Percentiles rank a stretch among this genome's conserved stretches.
phyloP scores from a whole-genome alignment of 306 rosid species.

The Sphenostylis stenocarpa region DNA sequence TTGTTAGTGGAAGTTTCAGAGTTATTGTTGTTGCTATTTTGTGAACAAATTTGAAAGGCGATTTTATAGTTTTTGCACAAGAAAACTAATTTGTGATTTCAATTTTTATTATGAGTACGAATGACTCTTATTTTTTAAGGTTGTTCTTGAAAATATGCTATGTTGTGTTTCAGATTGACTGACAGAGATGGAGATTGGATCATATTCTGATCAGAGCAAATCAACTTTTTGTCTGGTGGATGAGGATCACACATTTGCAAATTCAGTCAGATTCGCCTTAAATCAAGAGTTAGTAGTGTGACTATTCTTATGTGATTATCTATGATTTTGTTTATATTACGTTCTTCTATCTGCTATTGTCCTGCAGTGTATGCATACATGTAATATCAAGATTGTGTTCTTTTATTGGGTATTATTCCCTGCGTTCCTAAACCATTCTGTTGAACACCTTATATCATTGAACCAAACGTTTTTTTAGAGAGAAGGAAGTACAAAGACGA shows the following conservation, averaged over 20 bases:
- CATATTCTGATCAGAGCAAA: conserved; percentile 58
- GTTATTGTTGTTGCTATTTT: not conserved
- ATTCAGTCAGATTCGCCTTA: conserved; percentile 61
- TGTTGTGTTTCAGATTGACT: conserved; percentile 6
- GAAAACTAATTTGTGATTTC: not conserved
- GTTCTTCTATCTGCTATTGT: not conserved
- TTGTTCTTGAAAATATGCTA: not conserved
- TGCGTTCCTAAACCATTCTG: too few relatives aligned
- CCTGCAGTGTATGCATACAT: not conserved
- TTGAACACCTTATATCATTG: not conserved
- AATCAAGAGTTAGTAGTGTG: conserved; percentile 70
- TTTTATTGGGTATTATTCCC: not conserved
- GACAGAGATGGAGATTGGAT: conserved; percentile 58
- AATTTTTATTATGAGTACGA: not conserved
- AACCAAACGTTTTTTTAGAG: not conserved
- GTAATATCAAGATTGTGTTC: not conserved
- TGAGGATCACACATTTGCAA: conserved; percentile 80
- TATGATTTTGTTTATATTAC: not conserved
- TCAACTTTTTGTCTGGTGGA: conserved; percentile 70
- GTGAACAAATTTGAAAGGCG: too few relatives aligned
- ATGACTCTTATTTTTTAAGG: not conserved
- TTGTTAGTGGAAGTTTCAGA: not conserved
- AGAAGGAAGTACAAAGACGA: not conserved
- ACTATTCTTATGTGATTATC: not conserved
- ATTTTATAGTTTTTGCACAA: not conserved